Conservation (phyloP, 2,329 filamentous ascomycete genomes). For the Scytalidium lignicola region DNA sequence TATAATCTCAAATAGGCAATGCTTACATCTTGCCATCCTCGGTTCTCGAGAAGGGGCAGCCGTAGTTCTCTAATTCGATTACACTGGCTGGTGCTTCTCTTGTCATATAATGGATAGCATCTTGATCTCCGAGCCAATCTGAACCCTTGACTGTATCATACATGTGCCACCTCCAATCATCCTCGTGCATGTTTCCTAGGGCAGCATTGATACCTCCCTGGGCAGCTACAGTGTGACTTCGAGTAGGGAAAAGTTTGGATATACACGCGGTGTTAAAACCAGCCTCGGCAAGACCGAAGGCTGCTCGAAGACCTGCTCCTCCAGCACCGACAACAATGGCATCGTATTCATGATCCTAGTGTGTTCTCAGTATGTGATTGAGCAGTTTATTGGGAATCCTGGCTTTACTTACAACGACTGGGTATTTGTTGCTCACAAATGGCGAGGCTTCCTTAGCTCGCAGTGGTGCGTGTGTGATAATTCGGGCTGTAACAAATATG, state of each 20-base stretch:
- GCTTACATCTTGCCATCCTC: slow-evolving; percentile 89
- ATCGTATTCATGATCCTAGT: slow-evolving; percentile 95
- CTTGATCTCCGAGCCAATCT: slow-evolving; percentile 95
- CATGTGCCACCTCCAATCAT: slow-evolving; percentile 99
- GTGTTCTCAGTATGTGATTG: slow-evolving; percentile 9
- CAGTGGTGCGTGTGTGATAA: slow-evolving; percentile 80
- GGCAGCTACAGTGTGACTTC: slow-evolving; percentile 78
- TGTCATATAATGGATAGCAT: slow-evolving; percentile 98
- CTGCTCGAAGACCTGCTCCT: slow-evolving; percentile 74
- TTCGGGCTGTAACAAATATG: slow-evolving; percentile 55
- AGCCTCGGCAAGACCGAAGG: slow-evolving; percentile 81
- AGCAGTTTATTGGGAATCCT: slow-evolving; percentile 4
- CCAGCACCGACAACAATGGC: slow-evolving; percentile 87
- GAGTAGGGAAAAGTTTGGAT: slow-evolving; percentile 70
- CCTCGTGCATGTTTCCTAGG: slow-evolving; percentile 93
- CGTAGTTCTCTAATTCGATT: slow-evolving; percentile 94
- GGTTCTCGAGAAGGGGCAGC: slow-evolving; percentile 93
- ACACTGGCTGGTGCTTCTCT: slow-evolving; percentile 87
- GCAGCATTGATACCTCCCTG: slow-evolving; percentile 85
- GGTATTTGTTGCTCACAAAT: slow-evolving; percentile 81
- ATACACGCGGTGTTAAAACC: slow-evolving; percentile 89
- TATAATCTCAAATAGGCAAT: neutral
- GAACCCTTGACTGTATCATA: slow-evolving; percentile 98
- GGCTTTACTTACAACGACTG: slow-evolving; percentile 65
- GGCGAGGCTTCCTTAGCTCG: slow-evolving; percentile 90